These are phyloP conservation scores for Nicotiana sylvestris DNA, from an alignment of 257 asterid genomes.

Conservation along the genomic window DNA sequence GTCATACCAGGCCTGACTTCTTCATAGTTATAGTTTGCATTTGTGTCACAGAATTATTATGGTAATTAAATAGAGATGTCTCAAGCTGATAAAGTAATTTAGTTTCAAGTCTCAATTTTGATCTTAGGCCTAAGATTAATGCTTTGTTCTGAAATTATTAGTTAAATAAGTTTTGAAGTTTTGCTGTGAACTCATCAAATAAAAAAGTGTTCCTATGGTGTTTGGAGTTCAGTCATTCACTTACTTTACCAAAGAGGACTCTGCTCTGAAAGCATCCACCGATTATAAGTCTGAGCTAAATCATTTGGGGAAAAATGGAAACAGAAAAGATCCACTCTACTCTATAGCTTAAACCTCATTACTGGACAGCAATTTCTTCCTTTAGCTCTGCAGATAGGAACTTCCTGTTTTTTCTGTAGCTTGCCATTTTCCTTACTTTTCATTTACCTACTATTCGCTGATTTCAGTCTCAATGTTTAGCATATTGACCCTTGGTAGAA, in stretches of 20 bases:
- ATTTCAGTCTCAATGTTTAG: background rate
- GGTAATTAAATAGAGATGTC: background rate
- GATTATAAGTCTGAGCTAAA: background rate
- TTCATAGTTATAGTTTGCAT: background rate
- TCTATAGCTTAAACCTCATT: background rate
- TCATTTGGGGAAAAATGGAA: background rate
- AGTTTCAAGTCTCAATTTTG: background rate
- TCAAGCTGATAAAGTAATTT: background rate
- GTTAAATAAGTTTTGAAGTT: background rate
- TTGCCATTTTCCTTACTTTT: background rate
- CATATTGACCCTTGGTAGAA: background rate
- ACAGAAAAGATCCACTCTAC: background rate
- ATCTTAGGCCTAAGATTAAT: background rate
- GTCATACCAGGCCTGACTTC: background rate
- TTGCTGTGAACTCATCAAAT: background rate
- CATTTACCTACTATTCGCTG: background rate
- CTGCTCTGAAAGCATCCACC: background rate
- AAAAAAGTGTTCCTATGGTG: background rate
- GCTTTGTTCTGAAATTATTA: background rate
- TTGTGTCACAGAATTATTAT: background rate
- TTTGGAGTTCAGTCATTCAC: background rate
- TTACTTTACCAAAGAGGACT: background rate
- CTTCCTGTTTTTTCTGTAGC: background rate
- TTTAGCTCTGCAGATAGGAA: background rate
- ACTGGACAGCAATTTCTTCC: background rate